Percentiles rank a stretch among this genome's conserved stretches.
These are phyloP conservation scores for Penicillium alfredii DNA, from an alignment of 495 filamentous ascomycete genomes.

Conservation along the genomic window DNA sequence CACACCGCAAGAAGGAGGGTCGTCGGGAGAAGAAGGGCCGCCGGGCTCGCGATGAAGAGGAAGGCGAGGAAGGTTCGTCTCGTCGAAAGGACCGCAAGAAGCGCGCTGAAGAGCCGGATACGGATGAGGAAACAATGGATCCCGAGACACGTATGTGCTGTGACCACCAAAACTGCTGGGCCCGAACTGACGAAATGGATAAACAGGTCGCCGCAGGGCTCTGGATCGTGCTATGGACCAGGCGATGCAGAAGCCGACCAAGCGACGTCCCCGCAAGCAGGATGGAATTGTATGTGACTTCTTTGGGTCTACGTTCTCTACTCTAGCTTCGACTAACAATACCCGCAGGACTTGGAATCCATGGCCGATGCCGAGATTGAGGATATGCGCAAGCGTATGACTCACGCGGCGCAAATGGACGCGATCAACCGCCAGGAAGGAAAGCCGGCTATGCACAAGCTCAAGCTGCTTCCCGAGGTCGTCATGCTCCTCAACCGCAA, in stretches of 20 bases:
- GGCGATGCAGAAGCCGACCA: constrained; percentile 73
- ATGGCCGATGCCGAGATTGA: constrained; percentile 87
- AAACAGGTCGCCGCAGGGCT: constrained; percentile 60
- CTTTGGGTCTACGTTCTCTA: background rate
- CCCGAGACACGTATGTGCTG: constrained; percentile 47
- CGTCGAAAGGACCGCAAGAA: constrained; percentile 48
- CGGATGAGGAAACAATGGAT: constrained; percentile 56
- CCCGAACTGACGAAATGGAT: constrained; percentile 6
- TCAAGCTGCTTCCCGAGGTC: constrained; percentile 92
- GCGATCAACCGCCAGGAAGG: constrained; percentile 68
- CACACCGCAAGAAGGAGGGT: constrained; percentile 69
- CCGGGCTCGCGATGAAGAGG: constrained; percentile 46
- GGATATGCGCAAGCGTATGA: constrained; percentile 82
- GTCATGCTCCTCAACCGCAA: constrained; percentile 81
- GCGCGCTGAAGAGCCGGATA: constrained; percentile 46
- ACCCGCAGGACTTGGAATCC: constrained; percentile 72
- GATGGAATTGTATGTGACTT: constrained; percentile 74
- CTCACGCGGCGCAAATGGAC: constrained; percentile 81
- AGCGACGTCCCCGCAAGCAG: constrained; percentile 68
- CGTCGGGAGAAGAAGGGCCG: constrained; percentile 73
- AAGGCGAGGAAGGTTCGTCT: constrained; percentile 51
- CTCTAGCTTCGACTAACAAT: constrained; percentile 1
- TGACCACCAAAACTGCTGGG: background rate
- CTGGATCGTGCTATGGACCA: constrained; percentile 84
- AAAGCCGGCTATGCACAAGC: constrained; percentile 82